These are phyloP conservation scores for Dendrobium catenatum DNA, from an alignment of 106 monocot species.

Conservation along the genomic window DNA sequence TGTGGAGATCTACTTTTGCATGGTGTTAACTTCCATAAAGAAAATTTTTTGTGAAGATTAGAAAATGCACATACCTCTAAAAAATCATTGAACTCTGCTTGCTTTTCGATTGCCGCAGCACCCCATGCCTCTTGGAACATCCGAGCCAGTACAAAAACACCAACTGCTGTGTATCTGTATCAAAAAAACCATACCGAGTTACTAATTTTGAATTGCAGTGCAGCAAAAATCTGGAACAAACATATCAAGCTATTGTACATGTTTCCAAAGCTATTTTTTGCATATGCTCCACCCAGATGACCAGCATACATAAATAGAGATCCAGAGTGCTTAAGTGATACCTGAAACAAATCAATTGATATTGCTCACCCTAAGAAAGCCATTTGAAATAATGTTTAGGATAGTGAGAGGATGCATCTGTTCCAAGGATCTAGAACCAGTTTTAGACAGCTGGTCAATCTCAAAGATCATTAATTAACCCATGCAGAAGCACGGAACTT, in stretches of 20 bases:
- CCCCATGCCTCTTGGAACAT: conserved; percentile 94
- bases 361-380: background rate
- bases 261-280: conserved; percentile 98
- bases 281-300: conserved; percentile 98
- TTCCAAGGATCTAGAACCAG: background rate
- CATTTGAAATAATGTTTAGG: background rate
- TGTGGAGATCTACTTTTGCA: background rate
- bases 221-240: conserved; percentile 1
- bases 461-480: background rate
- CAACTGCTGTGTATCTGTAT: conserved; percentile 93
- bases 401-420: background rate
- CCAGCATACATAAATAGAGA: conserved; percentile 99
- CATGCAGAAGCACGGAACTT: background rate
- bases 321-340: conserved; percentile 96
- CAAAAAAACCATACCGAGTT: conserved; percentile 12
- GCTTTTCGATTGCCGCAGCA: conserved; percentile 49
- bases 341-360: conserved; percentile 30
- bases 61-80: conserved; percentile 56
- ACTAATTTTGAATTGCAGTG: conserved; percentile 2
- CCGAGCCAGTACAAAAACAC: conserved; percentile 90
- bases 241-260: conserved; percentile 35
- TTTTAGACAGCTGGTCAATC: background rate
- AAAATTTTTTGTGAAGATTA: background rate
- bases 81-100: conserved; percentile 84
- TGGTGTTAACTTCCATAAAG: background rate